Conservation (phyloP, 441 rosid species). For the Pelargonium australe region DNA sequence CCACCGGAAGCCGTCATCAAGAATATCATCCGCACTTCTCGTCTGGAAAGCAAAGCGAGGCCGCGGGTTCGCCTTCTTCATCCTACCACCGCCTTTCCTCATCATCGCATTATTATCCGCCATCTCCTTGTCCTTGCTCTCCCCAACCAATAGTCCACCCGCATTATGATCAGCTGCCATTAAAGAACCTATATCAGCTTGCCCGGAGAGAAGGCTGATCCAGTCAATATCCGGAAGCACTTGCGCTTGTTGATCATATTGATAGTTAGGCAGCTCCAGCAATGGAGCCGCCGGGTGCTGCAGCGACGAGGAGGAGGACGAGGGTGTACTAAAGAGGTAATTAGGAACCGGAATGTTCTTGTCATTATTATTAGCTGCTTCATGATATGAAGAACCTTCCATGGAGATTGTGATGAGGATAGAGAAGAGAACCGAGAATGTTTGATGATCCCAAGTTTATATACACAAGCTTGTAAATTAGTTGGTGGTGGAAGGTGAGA, state of each 20-base stretch:
- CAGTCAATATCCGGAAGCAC: constrained; percentile 43
- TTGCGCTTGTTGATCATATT: background rate
- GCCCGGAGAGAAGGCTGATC: constrained; percentile 44
- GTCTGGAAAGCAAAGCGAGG: constrained; percentile 41
- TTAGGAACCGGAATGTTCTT: constrained; percentile 6
- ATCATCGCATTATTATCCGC: too few species aligned
- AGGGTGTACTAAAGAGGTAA: constrained; percentile 23
- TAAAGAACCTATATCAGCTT: constrained; percentile 11
- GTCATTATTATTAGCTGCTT: constrained; percentile 1
- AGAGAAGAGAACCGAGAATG: constrained; percentile 25
- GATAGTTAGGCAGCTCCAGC: too few species aligned
- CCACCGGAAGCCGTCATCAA: constrained; percentile 54
- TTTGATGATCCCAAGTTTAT: constrained; percentile 9
- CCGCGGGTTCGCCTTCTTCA: constrained; percentile 26
- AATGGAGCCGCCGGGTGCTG: too few species aligned
- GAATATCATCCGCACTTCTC: constrained; percentile 41
- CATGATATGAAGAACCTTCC: constrained; percentile 29
- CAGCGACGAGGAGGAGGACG: constrained; percentile 21
- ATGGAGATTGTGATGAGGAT: constrained; percentile 18
- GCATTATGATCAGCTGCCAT: too few species aligned
- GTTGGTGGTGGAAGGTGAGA: constrained; percentile 31
- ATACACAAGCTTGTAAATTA: constrained; percentile 16
- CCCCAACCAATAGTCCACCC: too few species aligned
- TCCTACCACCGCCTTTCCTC: constrained; percentile 25
- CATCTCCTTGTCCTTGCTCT: too few species aligned